Conservation (phyloP, 2,329 filamentous ascomycete species). For the Kalaharituber pfeilii region DNA sequence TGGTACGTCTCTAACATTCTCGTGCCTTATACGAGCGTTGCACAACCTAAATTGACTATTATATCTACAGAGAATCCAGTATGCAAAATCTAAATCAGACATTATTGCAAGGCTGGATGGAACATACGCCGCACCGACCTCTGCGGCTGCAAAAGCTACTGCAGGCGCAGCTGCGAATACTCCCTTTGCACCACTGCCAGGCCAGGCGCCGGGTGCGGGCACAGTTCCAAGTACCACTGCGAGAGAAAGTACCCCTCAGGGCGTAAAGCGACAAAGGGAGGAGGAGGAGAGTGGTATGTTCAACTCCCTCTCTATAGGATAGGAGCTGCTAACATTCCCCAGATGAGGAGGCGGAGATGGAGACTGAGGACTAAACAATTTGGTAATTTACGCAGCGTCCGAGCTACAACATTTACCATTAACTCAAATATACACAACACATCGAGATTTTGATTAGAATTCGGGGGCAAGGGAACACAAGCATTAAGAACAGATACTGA, state of each 20-base stretch:
- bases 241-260: constrained; percentile 7
- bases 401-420: background rate
- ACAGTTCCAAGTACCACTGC: constrained; percentile 22
- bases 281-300: constrained; percentile 6
- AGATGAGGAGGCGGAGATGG: constrained; percentile 18
- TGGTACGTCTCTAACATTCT: constrained; percentile 50
- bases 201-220: constrained; percentile 34
- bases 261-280: constrained; percentile 1
- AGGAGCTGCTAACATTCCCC: constrained; percentile 38
- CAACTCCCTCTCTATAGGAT: constrained; percentile 32
- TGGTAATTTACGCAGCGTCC: background rate
- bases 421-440: background rate
- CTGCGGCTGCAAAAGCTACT: constrained; percentile 41
- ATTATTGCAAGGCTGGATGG: constrained; percentile 82
- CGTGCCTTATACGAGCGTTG: constrained; percentile 4
- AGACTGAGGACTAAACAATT: constrained; percentile 21
- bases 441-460: background rate
- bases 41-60: background rate
- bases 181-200: constrained; percentile 58
- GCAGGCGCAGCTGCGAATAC: constrained; percentile 50
- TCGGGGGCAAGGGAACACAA: background rate
- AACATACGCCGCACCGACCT: constrained; percentile 51
- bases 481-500: constrained; percentile 9
- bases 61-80: constrained; percentile 61
- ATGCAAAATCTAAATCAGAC: constrained; percentile 78